Conservation (phyloP, 768 basidiomycete genomes). For the Saitozyma sp. region DNA sequence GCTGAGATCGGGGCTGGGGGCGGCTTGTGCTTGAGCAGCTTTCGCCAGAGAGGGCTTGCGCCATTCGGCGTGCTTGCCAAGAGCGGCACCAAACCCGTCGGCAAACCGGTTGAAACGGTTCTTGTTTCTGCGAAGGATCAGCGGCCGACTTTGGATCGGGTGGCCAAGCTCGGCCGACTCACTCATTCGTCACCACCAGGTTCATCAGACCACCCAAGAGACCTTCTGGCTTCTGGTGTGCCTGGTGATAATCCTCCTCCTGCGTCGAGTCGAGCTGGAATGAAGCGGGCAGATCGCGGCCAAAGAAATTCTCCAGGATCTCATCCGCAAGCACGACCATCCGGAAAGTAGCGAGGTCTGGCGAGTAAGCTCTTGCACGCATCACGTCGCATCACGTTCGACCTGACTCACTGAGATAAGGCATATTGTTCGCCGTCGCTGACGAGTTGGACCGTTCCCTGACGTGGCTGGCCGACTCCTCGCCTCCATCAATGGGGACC, state of each 20-base stretch:
- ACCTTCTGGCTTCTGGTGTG: constrained; percentile 53
- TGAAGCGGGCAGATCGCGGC: constrained; percentile 81
- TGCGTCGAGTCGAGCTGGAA: constrained; percentile 72
- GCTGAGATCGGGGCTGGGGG: constrained; percentile 71
- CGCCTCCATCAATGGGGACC: constrained; percentile 40
- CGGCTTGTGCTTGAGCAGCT: constrained; percentile 65
- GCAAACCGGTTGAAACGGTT: constrained; percentile 90
- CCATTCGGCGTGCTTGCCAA: constrained; percentile 75
- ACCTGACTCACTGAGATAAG: constrained; percentile 77
- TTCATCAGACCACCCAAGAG: constrained; percentile 77
- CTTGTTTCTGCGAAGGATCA: constrained; percentile 61
- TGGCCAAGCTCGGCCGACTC: constrained; percentile 1
- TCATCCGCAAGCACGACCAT: constrained; percentile 99
- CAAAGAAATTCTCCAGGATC: constrained; percentile 94
- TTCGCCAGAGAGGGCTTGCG: constrained; percentile 76
- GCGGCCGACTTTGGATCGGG: neutral
- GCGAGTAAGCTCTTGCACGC: neutral
- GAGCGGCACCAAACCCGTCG: constrained; percentile 89
- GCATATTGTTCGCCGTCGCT: constrained; percentile 65
- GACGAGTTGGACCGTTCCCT: constrained; percentile 55
- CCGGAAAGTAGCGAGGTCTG: constrained; percentile 70
- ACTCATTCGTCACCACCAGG: constrained; percentile 78
- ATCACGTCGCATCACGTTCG: neutral
- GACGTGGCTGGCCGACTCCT: constrained; percentile 49
- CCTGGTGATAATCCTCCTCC: constrained; percentile 55